Base-by-base conservation (phyloP, 2,329 filamentous ascomycete genomes). In the Dactylonectria estremocensis region DNA sequence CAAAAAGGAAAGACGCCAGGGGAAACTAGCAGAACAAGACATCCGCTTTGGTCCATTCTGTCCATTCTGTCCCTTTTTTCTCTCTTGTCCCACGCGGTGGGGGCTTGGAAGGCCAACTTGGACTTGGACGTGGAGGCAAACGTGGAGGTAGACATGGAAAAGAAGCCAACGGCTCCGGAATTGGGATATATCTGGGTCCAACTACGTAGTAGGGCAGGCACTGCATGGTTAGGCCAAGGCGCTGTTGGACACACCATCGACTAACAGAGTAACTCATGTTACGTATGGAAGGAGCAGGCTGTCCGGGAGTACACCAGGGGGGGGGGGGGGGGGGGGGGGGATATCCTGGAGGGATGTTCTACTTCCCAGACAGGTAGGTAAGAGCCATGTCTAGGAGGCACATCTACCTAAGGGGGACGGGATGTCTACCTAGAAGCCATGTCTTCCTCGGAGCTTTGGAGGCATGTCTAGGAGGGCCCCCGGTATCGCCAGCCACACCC, bases 401-500 rank as follows among this genome's bases (percentile, higher is more conserved):
- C 7, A 7, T 28, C 24, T 28, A 28, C 24, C 24, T 18, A 22
- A 33, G 16, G 22, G 54, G 50, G 59, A 49, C 22, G 28, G 16
- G 24, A 52, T 24, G 58, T 43, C 24, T 28, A 28, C 24, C 24
- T 28, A 28, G 7, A 28, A 28, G 20, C 18, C 53, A n/a, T 18
- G 22, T 53, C 10, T 22, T 31, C 54, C 11, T 22, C 24, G 24
- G 24, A 28, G 33, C 13, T 16, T n/a, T 28, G 24, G 24, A 28
- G 7, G 7, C 24, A 49, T 49, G 59, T 54, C 55, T 54, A 62
- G 55, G 24, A 53, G 20, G 64, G 60, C 73, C 73, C 74, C 67
- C 66, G 65, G 35, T 71, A 52, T 72, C 66, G 66, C 71, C 72
- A 74, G 71, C 72, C 74, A 72, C 73, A 66, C 73, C 74, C 73